Evolutionary conservation across 306 rosid genomes (phyloP).

Genomic region (Prosopis cineraria): DNA sequence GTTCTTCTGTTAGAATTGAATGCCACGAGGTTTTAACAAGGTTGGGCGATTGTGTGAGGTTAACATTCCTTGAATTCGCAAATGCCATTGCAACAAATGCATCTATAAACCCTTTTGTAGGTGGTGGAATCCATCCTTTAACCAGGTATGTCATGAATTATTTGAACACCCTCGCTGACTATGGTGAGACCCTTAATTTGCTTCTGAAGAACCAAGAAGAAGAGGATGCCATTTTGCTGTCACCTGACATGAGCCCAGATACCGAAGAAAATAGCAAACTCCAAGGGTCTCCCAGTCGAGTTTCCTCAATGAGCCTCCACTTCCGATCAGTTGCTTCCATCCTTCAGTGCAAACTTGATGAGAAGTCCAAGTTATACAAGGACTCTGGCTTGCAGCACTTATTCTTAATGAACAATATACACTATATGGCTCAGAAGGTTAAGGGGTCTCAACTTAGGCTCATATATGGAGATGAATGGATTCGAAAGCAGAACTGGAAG

Average conservation of each 20-base stretch:
- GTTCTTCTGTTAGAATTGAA: slow-evolving; percentile 52
- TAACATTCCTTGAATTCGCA: slow-evolving; percentile 53
- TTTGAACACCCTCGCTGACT: slow-evolving; percentile 54
- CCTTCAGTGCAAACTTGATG: slow-evolving; percentile 58
- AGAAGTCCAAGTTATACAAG: slow-evolving; percentile 55
- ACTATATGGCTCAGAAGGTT: slow-evolving; percentile 70
- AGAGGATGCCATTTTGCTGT: slow-evolving; percentile 31
- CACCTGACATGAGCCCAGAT: slow-evolving; percentile 51
- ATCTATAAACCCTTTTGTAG: slow-evolving; percentile 50
- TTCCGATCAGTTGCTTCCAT: slow-evolving; percentile 44
- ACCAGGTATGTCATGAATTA: slow-evolving; percentile 70
- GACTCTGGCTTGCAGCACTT: slow-evolving; percentile 59
- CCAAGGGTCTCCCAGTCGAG: slow-evolving; percentile 2
- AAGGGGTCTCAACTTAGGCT: slow-evolving; percentile 58
- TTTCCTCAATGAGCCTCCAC: slow-evolving; percentile 45
- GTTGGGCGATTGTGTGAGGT: slow-evolving; percentile 54
- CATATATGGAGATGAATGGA: slow-evolving; percentile 62
- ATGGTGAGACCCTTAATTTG: slow-evolving; percentile 46
- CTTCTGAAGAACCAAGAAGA: slow-evolving; percentile 48
- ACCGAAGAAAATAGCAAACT: slow-evolving; percentile 33
- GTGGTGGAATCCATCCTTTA: slow-evolving; percentile 69
- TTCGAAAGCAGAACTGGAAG: slow-evolving; percentile 51
- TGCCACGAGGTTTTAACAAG: slow-evolving; percentile 55
- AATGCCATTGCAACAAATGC: slow-evolving; percentile 62
- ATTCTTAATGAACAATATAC: slow-evolving; percentile 70